Evolutionary conservation across 768 basidiomycete genomes (phyloP).

Genomic region (Cystoderma amianthinum): DNA sequence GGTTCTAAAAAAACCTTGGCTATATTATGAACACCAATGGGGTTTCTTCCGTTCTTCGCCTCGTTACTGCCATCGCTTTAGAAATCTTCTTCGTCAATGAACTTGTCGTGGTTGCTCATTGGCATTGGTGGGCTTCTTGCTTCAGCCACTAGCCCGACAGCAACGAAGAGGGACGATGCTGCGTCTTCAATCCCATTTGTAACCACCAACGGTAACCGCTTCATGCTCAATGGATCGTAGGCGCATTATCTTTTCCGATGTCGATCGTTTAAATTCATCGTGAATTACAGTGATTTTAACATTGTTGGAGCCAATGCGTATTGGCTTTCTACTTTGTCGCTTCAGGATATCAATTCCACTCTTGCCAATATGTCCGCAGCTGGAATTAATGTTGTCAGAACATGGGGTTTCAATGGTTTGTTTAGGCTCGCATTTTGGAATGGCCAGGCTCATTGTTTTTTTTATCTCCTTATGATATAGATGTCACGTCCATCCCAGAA

Average conservation of each 20-base stretch:
- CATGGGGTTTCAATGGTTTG: constrained; percentile 70
- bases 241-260: constrained; percentile 4
- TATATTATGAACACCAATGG: too few relatives aligned
- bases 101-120: too few relatives aligned
- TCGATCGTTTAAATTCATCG: background rate
- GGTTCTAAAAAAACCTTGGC: too few relatives aligned
- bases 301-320: constrained; percentile 54
- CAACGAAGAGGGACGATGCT: constrained; percentile 14
- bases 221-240: constrained; percentile 50
- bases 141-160: constrained; percentile 23
- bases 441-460: constrained; percentile 1
- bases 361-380: constrained; percentile 48
- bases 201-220: constrained; percentile 32
- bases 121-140: constrained; percentile 23
- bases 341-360: constrained; percentile 48
- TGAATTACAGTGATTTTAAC: constrained; percentile 15
- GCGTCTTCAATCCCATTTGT: constrained; percentile 35
- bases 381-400: constrained; percentile 53
- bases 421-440: constrained; percentile 2
- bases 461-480: too few relatives aligned
- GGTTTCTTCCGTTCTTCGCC: too few relatives aligned
- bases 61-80: too few relatives aligned
- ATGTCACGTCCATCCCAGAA: constrained; percentile 43
- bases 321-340: constrained; percentile 54
- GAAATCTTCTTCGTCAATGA: too few relatives aligned